Evolutionary conservation across 2,329 filamentous ascomycete genomes (phyloP).

Genomic region (Pestalotiopsis fici): DNA sequence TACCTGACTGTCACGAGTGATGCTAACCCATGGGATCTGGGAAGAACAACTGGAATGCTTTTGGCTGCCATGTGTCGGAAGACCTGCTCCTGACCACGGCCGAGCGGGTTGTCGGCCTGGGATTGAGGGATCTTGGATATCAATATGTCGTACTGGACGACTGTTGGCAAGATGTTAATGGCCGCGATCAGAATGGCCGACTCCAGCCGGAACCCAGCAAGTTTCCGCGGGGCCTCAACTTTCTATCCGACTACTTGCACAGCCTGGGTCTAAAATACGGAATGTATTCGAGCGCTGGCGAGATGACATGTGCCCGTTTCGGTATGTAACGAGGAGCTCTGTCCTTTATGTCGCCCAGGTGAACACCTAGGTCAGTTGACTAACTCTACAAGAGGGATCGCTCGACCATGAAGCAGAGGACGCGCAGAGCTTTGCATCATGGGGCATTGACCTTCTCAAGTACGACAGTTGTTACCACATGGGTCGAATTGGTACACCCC

Average conservation of each 20-base stretch:
- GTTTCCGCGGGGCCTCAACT: conserved; percentile 37
- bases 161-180: conserved; percentile 14
- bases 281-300: conserved; percentile 43
- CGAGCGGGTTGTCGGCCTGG: conserved; percentile 11
- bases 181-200: neutral
- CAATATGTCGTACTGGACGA: conserved; percentile 19
- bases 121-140: conserved; percentile 16
- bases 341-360: neutral
- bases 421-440: conserved; percentile 51
- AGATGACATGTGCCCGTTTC: conserved; percentile 51
- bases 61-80: conserved; percentile 20
- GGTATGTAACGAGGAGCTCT: conserved; percentile 14
- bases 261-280: conserved; percentile 36
- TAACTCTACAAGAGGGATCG: conserved; percentile 35
- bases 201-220: conserved; percentile 19
- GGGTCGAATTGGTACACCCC: conserved; percentile 24
- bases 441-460: conserved; percentile 55
- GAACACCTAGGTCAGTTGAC: neutral
- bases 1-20: no score
- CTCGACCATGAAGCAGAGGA: conserved; percentile 54
- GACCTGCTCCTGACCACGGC: conserved; percentile 13
- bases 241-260: conserved; percentile 35
- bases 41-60: conserved; percentile 21
- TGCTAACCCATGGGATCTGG: neutral
- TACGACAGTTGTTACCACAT: conserved; percentile 49